A percentile compares a stretch with the other conserved stretches of the same genome.
phyloP scores from a whole-genome alignment of 225 moss, liverwort and hornwort species.

The Pseudisothecium myosuroides region DNA sequence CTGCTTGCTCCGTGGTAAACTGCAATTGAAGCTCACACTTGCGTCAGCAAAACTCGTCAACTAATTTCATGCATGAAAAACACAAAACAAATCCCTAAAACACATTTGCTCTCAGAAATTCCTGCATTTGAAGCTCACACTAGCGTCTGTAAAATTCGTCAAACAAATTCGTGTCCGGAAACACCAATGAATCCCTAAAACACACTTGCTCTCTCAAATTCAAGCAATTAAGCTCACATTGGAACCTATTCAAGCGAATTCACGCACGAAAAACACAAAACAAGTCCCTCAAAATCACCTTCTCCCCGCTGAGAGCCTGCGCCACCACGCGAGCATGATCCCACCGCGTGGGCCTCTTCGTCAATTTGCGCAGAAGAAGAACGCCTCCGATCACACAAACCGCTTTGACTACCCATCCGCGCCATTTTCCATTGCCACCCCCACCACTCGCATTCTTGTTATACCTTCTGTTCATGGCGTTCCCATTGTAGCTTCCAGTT shows the following conservation, averaged over 20 bases:
- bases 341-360: conserved; percentile 72
- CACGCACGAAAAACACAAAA: neutral
- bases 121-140: neutral
- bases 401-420: conserved; percentile 66
- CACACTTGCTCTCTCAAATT: neutral
- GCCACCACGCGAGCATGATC: conserved; percentile 87
- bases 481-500: neutral
- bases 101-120: neutral
- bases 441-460: neutral
- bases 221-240: neutral
- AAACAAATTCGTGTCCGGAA: neutral
- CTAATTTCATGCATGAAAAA: neutral
- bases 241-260: neutral
- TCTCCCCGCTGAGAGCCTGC: conserved; percentile 77
- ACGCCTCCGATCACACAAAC: conserved; percentile 66
- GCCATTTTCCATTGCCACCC: conserved; percentile 47
- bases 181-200: neutral
- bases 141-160: neutral
- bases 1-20: conserved; percentile 92
- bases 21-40: conserved; percentile 1
- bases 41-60: neutral
- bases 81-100: neutral
- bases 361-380: conserved; percentile 72
- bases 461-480: neutral
- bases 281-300: conserved; percentile 27